Percentiles rank a stretch among this genome's conserved stretches.
Evolutionary conservation across 2,329 filamentous ascomycete genomes (phyloP).

Genomic region (Phyllosticta citriasiana): DNA sequence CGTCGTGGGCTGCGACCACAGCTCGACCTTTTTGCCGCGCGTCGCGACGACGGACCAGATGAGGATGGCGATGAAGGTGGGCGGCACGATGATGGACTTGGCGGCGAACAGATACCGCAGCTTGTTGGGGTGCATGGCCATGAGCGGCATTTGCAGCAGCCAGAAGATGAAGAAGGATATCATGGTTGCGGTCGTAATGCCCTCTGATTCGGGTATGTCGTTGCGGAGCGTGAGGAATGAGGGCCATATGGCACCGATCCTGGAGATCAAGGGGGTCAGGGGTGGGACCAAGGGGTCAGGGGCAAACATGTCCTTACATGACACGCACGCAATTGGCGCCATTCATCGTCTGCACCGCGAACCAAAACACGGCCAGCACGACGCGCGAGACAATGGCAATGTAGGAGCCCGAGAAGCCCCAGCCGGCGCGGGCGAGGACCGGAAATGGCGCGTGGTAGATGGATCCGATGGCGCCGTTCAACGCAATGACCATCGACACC

Average conservation of each 20-base stretch:
- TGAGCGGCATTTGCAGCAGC: constrained; percentile 43
- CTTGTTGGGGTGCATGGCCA: constrained; percentile 46
- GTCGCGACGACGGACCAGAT: constrained; percentile 52
- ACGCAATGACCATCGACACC: constrained; percentile 49
- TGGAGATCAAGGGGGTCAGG: constrained; percentile 20
- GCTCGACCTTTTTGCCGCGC: constrained; percentile 34
- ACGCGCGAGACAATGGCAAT: constrained; percentile 44
- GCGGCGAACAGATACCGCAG: constrained; percentile 45
- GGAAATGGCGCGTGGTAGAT: constrained; percentile 46
- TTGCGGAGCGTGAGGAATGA: constrained; percentile 46
- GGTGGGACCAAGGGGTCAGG: background rate
- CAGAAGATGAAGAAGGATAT: constrained; percentile 50
- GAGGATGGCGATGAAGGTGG: constrained; percentile 52
- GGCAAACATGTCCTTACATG: constrained; percentile 22
- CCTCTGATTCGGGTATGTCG: constrained; percentile 38
- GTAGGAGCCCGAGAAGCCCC: constrained; percentile 49
- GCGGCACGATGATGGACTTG: constrained; percentile 39
- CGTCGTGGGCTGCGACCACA: constrained; percentile 37
- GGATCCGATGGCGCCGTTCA: constrained; percentile 44
- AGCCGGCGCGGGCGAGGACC: constrained; percentile 45
- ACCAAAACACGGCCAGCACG: constrained; percentile 51
- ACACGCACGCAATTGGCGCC: constrained; percentile 45
- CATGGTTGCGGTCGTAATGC: constrained; percentile 48
- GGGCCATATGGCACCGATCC: constrained; percentile 47
- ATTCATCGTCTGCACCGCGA: constrained; percentile 56